phyloP scores from a whole-genome alignment of 2,329 filamentous ascomycete genomes.

The Pseudogymnoascus sp. region DNA sequence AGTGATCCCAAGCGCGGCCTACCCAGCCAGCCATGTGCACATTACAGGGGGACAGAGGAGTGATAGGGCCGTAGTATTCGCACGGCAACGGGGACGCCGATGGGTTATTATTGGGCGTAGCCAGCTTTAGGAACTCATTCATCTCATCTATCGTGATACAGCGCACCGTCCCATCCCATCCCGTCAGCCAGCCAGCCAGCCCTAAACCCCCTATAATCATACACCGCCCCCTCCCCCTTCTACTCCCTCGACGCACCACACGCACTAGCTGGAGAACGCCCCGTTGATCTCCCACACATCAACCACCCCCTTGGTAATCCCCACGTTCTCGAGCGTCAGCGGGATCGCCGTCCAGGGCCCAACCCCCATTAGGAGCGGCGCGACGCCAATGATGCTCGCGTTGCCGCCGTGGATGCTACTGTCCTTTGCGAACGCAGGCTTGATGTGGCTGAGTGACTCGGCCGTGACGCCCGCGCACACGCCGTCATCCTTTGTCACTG shows the following conservation, averaged over 20 bases:
- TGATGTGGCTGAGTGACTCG: slow-evolving; percentile 82
- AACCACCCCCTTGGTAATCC: slow-evolving; percentile 79
- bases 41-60: not conserved
- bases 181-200: not conserved
- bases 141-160: not conserved
- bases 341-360: slow-evolving; percentile 96
- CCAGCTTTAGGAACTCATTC: not conserved
- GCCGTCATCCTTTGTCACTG: slow-evolving; percentile 79
- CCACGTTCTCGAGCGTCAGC: slow-evolving; percentile 78
- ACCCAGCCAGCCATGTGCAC: not conserved
- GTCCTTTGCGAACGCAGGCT: slow-evolving; percentile 83
- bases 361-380: slow-evolving; percentile 90
- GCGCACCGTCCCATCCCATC: not conserved
- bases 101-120: not conserved
- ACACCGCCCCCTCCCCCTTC: too few relatives aligned
- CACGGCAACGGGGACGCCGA: not conserved
- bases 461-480: slow-evolving; percentile 76
- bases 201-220: too few relatives aligned
- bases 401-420: slow-evolving; percentile 95
- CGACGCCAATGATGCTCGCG: slow-evolving; percentile 73
- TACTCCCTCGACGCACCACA: slow-evolving; percentile 55
- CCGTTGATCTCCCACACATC: slow-evolving; percentile 99
- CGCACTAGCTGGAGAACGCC: slow-evolving; percentile 89
- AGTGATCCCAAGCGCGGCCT: too few relatives aligned
- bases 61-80: not conserved